Evolutionary conservation across 306 rosid species (phyloP).

Genomic region (Vigna mungo): DNA sequence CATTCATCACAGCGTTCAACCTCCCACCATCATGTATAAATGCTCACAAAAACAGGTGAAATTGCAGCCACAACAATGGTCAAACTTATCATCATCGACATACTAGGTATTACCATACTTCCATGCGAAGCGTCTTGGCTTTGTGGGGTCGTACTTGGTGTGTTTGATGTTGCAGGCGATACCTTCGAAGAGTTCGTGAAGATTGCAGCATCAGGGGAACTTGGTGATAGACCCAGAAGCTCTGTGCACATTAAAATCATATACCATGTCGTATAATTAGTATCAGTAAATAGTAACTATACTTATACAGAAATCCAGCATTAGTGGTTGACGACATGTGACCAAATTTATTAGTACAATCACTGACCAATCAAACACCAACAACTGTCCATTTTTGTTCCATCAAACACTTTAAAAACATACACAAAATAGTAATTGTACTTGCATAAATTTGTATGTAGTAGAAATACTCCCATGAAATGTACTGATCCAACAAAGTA

Average conservation of each 20-base stretch:
- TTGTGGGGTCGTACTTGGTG: not conserved
- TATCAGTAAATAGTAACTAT: too few relatives aligned
- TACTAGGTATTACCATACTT: slow-evolving; percentile 35
- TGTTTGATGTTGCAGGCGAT: not conserved
- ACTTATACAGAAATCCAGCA: too few relatives aligned
- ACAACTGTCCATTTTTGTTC: not conserved
- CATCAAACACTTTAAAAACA: not conserved
- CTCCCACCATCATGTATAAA: not conserved
- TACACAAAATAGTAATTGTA: not conserved
- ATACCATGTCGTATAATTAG: not conserved
- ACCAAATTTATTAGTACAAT: not conserved
- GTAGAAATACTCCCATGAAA: too few relatives aligned
- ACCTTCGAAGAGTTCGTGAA: slow-evolving; percentile 56
- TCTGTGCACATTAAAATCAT: slow-evolving; percentile 49
- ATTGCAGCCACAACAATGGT: slow-evolving; percentile 45
- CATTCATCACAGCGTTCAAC: slow-evolving; percentile 11
- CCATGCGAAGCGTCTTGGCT: slow-evolving; percentile 32
- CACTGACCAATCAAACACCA: not conserved
- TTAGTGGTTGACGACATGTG: not conserved
- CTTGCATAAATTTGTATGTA: not conserved
- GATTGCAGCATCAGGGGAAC: slow-evolving; percentile 80
- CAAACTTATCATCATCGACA: slow-evolving; percentile 40
- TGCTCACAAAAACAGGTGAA: slow-evolving; percentile 40
- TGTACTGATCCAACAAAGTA: not conserved
- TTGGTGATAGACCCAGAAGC: slow-evolving; percentile 70